A percentile compares a stretch with the other conserved stretches of the same genome.
Evolutionary conservation across 73 alveolate genomes (phyloP).

Genomic region (Paramecium sonneborni): DNA sequence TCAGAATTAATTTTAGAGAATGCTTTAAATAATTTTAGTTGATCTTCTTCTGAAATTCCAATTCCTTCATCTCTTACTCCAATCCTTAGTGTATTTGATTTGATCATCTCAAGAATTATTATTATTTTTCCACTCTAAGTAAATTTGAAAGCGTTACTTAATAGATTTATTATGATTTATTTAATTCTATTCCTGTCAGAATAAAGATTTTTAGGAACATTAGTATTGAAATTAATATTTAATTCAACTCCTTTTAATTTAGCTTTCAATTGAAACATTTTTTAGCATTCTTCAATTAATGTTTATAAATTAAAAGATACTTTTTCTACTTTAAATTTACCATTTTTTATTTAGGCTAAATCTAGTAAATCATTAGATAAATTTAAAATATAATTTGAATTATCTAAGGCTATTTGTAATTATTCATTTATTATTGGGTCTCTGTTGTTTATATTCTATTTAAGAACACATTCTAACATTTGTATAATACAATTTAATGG

Average conservation of each 20-base stretch:
- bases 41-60: constrained; percentile 66
- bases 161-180: constrained; percentile 62
- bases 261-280: constrained; percentile 52
- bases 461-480: constrained; percentile 42
- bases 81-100: background rate
- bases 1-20: constrained; percentile 67
- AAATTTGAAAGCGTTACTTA: constrained; percentile 72
- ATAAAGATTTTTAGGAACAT: background rate
- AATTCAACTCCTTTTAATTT: background rate
- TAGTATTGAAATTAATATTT: background rate
- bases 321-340: constrained; percentile 31
- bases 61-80: constrained; percentile 72
- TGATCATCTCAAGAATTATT: background rate
- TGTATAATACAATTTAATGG: constrained; percentile 60
- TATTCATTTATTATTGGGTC: background rate
- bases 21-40: constrained; percentile 56
- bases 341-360: constrained; percentile 58
- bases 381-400: constrained; percentile 52
- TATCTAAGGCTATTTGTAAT: constrained; percentile 50
- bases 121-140: constrained; percentile 64
- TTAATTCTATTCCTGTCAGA: constrained; percentile 69
- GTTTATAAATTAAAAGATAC: constrained; percentile 28
- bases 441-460: background rate
- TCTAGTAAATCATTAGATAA: constrained; percentile 65
- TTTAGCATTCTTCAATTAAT: constrained; percentile 4